phyloP scores from a whole-genome alignment of 345 rosid genomes.

The Gynandropsis gynandra region DNA sequence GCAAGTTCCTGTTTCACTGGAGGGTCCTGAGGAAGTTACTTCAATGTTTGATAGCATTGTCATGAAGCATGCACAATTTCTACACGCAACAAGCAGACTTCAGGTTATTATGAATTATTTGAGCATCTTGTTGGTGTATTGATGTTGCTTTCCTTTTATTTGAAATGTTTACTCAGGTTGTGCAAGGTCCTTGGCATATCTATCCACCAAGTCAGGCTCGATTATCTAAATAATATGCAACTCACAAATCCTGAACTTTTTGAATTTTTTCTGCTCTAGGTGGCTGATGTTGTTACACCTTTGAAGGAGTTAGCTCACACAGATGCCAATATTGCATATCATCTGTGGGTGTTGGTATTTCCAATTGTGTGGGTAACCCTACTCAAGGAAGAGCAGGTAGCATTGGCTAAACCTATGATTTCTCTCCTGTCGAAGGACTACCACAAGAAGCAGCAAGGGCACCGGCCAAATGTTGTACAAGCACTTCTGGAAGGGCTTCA shows the following conservation, averaged over 20 bases:
- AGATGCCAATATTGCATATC: conserved; percentile 94
- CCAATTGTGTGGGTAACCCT: conserved; percentile 97
- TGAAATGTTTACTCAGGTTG: conserved; percentile 9
- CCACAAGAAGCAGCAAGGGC: conserved; percentile 93
- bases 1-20: conserved; percentile 49
- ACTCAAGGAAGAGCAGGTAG: conserved; percentile 77
- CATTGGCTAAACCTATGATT: conserved; percentile 88
- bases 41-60: conserved; percentile 73
- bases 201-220: conserved; percentile 9
- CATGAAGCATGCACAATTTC: conserved; percentile 82
- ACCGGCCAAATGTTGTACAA: conserved; percentile 97
- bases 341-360: conserved; percentile 96
- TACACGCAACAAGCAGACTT: conserved; percentile 77
- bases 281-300: conserved; percentile 81
- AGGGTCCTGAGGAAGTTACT: conserved; percentile 63
- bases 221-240: conserved; percentile 3
- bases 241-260: conserved; percentile 3
- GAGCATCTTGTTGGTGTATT: conserved; percentile 5
- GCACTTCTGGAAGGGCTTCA: conserved; percentile 98
- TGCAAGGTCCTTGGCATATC: neutral
- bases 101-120: conserved; percentile 45
- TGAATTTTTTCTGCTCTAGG: conserved; percentile 36
- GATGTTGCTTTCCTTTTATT: conserved; percentile 15
- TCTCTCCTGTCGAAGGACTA: conserved; percentile 78
- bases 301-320: conserved; percentile 91